Conservation (phyloP, 2,329 filamentous ascomycete genomes). For the Xylariaceae sp. region DNA sequence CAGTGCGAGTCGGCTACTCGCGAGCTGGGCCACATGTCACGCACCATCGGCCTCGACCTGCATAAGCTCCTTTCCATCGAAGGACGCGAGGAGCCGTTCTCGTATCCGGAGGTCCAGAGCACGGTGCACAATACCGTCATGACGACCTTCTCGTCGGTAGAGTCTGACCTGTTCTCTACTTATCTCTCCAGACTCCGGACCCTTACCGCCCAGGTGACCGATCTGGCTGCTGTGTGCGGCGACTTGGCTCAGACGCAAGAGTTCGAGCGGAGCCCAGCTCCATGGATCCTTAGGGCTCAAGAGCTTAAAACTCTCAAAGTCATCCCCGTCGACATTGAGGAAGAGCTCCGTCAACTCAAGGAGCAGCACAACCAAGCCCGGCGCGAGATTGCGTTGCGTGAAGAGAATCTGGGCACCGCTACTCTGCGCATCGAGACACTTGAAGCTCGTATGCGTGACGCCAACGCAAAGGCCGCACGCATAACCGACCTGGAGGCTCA, state of each 20-base stretch:
- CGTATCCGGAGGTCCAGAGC: constrained; percentile 59
- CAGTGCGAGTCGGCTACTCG: constrained; percentile 59
- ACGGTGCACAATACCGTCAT: constrained; percentile 55
- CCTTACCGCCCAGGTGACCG: constrained; percentile 58
- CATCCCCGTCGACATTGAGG: constrained; percentile 74
- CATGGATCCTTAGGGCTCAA: constrained; percentile 78
- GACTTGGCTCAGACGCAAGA: constrained; percentile 70
- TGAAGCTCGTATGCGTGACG: constrained; percentile 80
- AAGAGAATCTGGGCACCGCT: constrained; percentile 79
- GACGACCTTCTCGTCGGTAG: constrained; percentile 47
- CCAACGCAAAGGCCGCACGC: constrained; percentile 66
- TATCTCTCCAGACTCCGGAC: constrained; percentile 63
- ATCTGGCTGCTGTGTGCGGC: constrained; percentile 63
- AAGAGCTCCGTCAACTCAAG: constrained; percentile 73
- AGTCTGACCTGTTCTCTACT: constrained; percentile 64
- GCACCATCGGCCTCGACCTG: constrained; percentile 61
- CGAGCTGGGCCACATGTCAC: constrained; percentile 60
- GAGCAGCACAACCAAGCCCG: constrained; percentile 76
- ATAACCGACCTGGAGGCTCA: constrained; percentile 60
- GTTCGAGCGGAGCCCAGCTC: constrained; percentile 69
- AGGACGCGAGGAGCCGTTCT: constrained; percentile 61
- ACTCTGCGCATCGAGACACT: constrained; percentile 92
- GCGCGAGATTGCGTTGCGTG: constrained; percentile 63
- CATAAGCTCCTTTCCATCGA: constrained; percentile 65
- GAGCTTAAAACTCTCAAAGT: constrained; percentile 79